Evolutionary conservation across 768 basidiomycete genomes (phyloP), one percentile per base, ranked within the genome.

Genomic region (Collybia mongolica): DNA sequence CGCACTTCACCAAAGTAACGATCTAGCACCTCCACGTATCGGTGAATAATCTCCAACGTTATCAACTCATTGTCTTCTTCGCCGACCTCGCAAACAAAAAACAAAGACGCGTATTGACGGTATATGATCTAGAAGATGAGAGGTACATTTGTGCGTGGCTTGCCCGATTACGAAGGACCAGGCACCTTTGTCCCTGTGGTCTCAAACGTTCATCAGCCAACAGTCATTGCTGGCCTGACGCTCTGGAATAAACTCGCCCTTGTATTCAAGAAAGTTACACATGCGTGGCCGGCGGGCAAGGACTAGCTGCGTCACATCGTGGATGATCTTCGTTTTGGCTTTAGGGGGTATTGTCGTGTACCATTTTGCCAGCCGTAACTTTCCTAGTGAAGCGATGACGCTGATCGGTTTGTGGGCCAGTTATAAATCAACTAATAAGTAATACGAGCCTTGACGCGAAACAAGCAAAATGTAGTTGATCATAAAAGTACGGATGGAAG

Each of bases 261-360:
- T 97, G 75, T 97, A 97, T 65, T 98, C 96, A 36, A 98, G 69
- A 61, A 98, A 88, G 70, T 98, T 98, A 65, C 93, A 97, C 92
- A 93, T 95, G 48, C 88, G 78, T 44, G 90, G 90, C 51, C 90
- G 79, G 44, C 96, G 80, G 45, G 86, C 90, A 39, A 96, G 75
- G 24, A 98, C 93, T 29, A 97, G 80, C 68, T 94, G 92, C 1
- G 93, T 95, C 24, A 98, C 89, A 63, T 98, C 96, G 71, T 93
- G 94, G 55, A 97, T 86, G 62, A 96, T 93, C 80, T 94, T 96
- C 48, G 80, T 78, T 68, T 93, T 95, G 29, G 74, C 73, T 68
- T 93, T 92, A 18, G 85, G 75, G 24, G 88, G 74, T 68, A 94
- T 76, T 1, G 96, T 90, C 17, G 82, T 79, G 66, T 92, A 98